Evolutionary conservation across 2,329 filamentous ascomycete species (phyloP), one percentile per base, ranked within the genome.

Genomic region (Xylariaceae sp.): DNA sequence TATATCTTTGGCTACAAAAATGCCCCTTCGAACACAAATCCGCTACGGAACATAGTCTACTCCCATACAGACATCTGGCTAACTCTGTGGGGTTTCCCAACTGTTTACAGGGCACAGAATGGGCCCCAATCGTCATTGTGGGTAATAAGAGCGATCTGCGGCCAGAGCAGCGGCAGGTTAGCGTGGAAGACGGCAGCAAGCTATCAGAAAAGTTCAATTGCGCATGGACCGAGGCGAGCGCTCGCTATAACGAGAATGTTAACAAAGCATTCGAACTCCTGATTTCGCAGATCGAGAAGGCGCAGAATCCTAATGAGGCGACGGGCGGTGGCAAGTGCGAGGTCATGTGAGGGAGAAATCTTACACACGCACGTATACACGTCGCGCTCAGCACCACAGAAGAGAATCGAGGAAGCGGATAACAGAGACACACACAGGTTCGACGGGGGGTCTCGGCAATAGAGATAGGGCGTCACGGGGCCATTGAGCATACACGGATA

Each of bases 61-160:
- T 11, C 8, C 8, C 4, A 37, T 11, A 11, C 8, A 11, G 8
- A 12, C 19, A 8, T 27, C 32, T 41, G 26, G 43, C 53, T 56
- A 52, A 55, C 47, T 11, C 52, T 51, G 39, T 48, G 53, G 35
- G 12, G 35, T 47, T 4, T 30, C 30, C 30, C 29, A 43, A 39
- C 12, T 37, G 9, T 31, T 44, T 29, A n/a, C 41, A 68, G 66
- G 94, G 94, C 62, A 88, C 91, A 56, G 91, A 96, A 65, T 88
- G 87, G 71, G 90, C 96, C 50, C 94, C 94, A 7, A 86, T 97
- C 65, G 89, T 95, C 65, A 87, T 99, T 59, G 91, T 99, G 51
- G 94, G 91, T 65, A 99, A 99, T 79, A 99, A 99, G 78, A 91
- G 87, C 70, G 94, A 99, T 72, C 79, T 99, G 55, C 86, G 89